phyloP scores from a whole-genome alignment of 768 basidiomycete genomes.

The Tulasnella sp. region DNA sequence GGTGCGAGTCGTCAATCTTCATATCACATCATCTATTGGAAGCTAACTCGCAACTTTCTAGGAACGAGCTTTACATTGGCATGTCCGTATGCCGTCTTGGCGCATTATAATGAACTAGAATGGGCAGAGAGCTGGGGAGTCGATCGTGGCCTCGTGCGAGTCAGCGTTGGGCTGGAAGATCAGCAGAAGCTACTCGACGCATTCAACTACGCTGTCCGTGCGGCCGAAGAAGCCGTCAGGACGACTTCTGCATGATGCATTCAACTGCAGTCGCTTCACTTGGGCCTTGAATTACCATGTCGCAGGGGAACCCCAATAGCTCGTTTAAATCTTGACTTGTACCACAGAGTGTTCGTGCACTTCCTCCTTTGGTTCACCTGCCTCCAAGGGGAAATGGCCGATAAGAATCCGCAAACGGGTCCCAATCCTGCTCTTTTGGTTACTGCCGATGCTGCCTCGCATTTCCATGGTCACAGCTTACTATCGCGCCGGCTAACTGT shows the following conservation, averaged over 20 bases:
- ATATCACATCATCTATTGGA: not conserved
- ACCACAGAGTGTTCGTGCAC: no score
- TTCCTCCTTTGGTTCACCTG: no score
- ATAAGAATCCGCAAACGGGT: no score
- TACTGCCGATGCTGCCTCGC: no score
- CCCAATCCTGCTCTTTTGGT: no score
- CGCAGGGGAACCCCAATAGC: no score
- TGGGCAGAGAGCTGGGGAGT: slow-evolving; percentile 89
- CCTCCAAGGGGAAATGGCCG: no score
- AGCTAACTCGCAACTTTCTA: slow-evolving; percentile 17
- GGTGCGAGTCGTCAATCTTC: not conserved
- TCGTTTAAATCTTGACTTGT: no score
- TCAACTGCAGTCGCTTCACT: no score
- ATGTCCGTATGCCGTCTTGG: slow-evolving; percentile 86
- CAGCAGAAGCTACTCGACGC: slow-evolving; percentile 40
- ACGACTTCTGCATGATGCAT: not conserved
- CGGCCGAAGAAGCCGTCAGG: slow-evolving; percentile 47
- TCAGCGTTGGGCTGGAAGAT: slow-evolving; percentile 89
- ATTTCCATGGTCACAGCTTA: no score
- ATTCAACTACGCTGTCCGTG: slow-evolving; percentile 55
- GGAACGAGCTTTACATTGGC: slow-evolving; percentile 96
- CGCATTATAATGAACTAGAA: slow-evolving; percentile 78
- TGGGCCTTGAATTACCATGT: no score
- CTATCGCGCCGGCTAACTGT: no score
- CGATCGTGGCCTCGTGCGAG: slow-evolving; percentile 68